Conservation (phyloP, 2,329 filamentous ascomycete species). For the Aspergillus amoenus region DNA sequence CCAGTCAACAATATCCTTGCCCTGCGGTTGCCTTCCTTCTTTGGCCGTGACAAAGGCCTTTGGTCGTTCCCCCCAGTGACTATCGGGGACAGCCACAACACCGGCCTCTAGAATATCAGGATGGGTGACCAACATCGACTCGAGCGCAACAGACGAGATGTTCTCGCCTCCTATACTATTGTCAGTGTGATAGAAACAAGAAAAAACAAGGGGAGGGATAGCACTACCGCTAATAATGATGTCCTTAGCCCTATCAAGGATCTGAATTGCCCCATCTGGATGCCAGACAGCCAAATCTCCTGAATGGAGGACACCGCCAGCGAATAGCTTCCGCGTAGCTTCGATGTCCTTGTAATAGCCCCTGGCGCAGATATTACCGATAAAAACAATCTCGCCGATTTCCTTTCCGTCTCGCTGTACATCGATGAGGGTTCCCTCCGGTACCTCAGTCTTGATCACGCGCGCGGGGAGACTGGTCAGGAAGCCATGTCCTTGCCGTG, state of each 20-base stretch:
- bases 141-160: constrained; percentile 89
- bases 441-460: constrained; percentile 75
- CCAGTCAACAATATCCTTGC: constrained; percentile 78
- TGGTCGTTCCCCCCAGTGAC: constrained; percentile 93
- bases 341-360: constrained; percentile 89
- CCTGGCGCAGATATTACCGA: constrained; percentile 86
- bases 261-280: constrained; percentile 84
- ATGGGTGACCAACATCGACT: constrained; percentile 85
- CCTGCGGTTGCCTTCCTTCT: constrained; percentile 59
- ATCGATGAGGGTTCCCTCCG: constrained; percentile 65
- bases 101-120: constrained; percentile 87
- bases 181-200: background rate
- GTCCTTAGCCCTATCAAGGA: constrained; percentile 91
- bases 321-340: constrained; percentile 83
- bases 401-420: constrained; percentile 70
- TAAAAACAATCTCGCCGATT: constrained; percentile 81
- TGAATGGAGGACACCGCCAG: constrained; percentile 80
- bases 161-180: constrained; percentile 76
- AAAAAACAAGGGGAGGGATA: constrained; percentile 5
- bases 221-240: constrained; percentile 88
- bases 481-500: constrained; percentile 89
- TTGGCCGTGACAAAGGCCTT: constrained; percentile 90
- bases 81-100: constrained; percentile 82
- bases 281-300: constrained; percentile 95
- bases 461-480: constrained; percentile 77